Conservation (phyloP, 257 asterid species). For the Jacaranda copaia region DNA sequence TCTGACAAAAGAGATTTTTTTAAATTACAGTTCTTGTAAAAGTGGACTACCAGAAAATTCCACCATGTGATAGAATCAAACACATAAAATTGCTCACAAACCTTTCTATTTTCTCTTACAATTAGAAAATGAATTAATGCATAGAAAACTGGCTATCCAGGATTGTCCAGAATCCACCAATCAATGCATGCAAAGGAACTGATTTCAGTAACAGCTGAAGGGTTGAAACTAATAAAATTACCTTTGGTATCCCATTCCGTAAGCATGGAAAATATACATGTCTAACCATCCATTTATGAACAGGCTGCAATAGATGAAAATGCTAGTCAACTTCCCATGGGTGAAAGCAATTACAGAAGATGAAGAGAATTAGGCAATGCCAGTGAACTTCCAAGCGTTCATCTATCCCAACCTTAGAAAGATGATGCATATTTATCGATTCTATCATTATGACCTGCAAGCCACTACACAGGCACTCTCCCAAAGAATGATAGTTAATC, state of each 20-base stretch:
- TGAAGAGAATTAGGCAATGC: conserved; percentile 1
- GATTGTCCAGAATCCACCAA: conserved; percentile 6
- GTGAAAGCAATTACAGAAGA: conserved; percentile 30
- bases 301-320: conserved; percentile 76
- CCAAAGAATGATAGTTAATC: neutral
- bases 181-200: conserved; percentile 10
- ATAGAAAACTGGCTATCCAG: conserved; percentile 20
- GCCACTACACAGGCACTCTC: neutral
- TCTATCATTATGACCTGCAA: neutral
- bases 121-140: conserved; percentile 1
- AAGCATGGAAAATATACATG: conserved; percentile 94
- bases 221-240: conserved; percentile 35
- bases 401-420: conserved; percentile 6
- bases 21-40: too few species aligned
- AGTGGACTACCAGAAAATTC: too few species aligned
- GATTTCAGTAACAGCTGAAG: conserved; percentile 17
- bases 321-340: conserved; percentile 21
- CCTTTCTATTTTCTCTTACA: too few species aligned
- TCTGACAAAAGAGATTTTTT: too few species aligned
- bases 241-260: conserved; percentile 93
- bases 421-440: neutral
- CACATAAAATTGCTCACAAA: neutral
- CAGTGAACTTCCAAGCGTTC: conserved; percentile 10
- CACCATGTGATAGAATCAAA: neutral
- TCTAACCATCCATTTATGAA: conserved; percentile 98